Evolutionary conservation across 306 rosid genomes (phyloP).

Genomic region (Nissolia schottii): DNA sequence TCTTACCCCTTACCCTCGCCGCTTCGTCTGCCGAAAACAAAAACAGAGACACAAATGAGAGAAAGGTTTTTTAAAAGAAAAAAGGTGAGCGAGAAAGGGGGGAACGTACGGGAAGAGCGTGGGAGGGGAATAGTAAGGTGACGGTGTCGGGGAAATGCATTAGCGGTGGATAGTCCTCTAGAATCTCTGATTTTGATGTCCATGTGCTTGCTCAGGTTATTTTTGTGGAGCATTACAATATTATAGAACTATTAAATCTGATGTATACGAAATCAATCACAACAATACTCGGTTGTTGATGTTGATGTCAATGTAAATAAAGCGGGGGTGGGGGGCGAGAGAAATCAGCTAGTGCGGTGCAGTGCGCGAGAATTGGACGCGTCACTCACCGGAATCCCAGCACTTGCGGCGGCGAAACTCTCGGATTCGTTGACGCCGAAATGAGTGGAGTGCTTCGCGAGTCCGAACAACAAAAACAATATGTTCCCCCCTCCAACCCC

Average conservation of each 20-base stretch:
- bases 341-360: not conserved
- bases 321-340: no score
- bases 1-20: slow-evolving; percentile 24
- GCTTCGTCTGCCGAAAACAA: not conserved
- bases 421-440: slow-evolving; percentile 14
- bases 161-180: not conserved
- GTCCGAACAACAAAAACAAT: no score
- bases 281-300: no score
- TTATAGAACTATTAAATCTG: no score
- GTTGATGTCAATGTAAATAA: not conserved
- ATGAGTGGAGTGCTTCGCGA: not conserved
- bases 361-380: not conserved
- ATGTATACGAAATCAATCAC: no score
- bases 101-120: not conserved
- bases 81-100: not conserved
- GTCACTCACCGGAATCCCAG: slow-evolving; percentile 19
- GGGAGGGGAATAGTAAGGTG: not conserved
- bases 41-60: not conserved
- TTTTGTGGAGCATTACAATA: no score
- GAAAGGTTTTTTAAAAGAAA: not conserved
- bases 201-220: not conserved
- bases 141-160: not conserved
- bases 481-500: not conserved
- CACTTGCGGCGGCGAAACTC: slow-evolving; percentile 1
- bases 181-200: not conserved